These are phyloP conservation scores for Solanum chilense DNA, from an alignment of 257 asterid species.

Conservation along the genomic window DNA sequence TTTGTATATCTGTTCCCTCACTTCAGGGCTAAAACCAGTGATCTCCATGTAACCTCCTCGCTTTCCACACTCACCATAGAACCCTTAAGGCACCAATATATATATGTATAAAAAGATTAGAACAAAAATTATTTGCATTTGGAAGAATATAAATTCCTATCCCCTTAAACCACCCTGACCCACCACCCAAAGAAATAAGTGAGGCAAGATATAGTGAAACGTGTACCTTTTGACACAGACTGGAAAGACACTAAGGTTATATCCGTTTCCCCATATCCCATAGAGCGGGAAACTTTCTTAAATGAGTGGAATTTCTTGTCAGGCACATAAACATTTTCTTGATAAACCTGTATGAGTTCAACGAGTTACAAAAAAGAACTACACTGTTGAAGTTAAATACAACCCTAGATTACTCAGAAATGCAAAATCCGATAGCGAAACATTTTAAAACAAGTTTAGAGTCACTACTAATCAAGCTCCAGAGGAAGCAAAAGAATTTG, in stretches of 20 bases:
- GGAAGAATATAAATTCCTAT: neutral
- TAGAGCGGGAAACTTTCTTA: constrained; percentile 66
- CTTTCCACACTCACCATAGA: constrained; percentile 95
- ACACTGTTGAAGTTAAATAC: neutral
- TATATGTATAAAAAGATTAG: neutral
- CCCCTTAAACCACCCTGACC: neutral
- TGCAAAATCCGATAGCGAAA: neutral
- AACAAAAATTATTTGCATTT: neutral
- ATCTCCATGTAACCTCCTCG: constrained; percentile 98
- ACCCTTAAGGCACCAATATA: constrained; percentile 34
- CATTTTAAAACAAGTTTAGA: neutral
- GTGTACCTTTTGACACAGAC: constrained; percentile 85
- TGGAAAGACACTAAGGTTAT: constrained; percentile 78
- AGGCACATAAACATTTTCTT: constrained; percentile 84
- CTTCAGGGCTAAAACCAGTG: constrained; percentile 79
- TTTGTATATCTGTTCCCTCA: constrained; percentile 89
- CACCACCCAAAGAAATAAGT: neutral
- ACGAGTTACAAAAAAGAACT: neutral
- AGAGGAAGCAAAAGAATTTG: neutral
- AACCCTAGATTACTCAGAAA: neutral
- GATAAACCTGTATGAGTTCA: constrained; percentile 63
- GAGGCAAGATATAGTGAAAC: neutral
- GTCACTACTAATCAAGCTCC: neutral
- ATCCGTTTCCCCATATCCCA: constrained; percentile 86
- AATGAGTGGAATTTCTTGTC: constrained; percentile 94